Evolutionary conservation across 495 filamentous ascomycete species (phyloP), one percentile per base, ranked within the genome.

Genomic region (Pseudotulostoma volvatum): DNA sequence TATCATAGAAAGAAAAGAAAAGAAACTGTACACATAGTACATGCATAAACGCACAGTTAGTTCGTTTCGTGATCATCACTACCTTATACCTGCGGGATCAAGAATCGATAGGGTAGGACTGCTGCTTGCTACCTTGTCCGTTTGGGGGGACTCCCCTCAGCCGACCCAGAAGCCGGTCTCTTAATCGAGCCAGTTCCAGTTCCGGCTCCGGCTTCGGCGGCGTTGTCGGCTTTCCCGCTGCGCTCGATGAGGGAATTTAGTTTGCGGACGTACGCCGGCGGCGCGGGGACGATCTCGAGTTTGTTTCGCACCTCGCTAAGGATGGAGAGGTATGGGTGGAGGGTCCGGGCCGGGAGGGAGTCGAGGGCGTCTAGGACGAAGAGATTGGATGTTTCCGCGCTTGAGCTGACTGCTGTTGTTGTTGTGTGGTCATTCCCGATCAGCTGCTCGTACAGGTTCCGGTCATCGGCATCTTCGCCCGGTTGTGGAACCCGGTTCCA

Each of bases 391-490:
- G 13, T 33, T 23, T 37, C 45, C 1, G 9, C 15, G 11, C 30
- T 25, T 31, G 42, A 3, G 9, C 9, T 13, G 40, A 33, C 21
- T 37, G 11, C n/a, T 19, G 16, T 33, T 41, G 17, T 30, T 32
- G 14, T 17, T 31, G 40, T 15, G 36, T 43, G 31, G 42, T 36
- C 7, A 9, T 52, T 50, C 4, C 64, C 64, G 31, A 73, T 65
- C 13, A 73, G 55, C 40, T 59, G 55, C 23, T 63, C 52, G 40
- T 61, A 70, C 7, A 73, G 48, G 38, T 71, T 73, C 40, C 64
- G 64, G 31, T 66, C 54, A 39, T 66, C 56, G 34, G 60, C 59
- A 14, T 63, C 63, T 38, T 70, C 67, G 3, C 60, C 59, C 7
- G 52, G 41, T 34, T 63, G 61, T 9, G 52, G 49, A 2, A 18